Evolutionary conservation across 2,329 filamentous ascomycete species (phyloP).

Genomic region (Nemania sp.): DNA sequence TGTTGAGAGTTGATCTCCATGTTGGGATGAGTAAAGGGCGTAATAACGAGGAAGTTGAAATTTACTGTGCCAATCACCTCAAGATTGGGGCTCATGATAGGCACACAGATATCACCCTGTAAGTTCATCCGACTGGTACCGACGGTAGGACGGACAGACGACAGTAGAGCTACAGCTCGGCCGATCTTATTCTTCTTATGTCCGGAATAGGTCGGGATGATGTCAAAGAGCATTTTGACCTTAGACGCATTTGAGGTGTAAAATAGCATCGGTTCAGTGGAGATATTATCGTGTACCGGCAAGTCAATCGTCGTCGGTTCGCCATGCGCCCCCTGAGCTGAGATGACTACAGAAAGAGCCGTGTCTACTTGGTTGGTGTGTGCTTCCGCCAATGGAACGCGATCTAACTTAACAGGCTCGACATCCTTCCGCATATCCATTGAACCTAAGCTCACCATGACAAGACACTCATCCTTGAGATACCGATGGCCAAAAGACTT

Average conservation of each 20-base stretch:
- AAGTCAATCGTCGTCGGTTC: conserved; percentile 92
- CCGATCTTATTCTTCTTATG: conserved; percentile 90
- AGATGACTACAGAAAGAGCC: conserved; percentile 89
- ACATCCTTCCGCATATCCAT: conserved; percentile 91
- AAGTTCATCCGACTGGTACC: conserved; percentile 90
- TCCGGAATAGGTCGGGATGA: conserved; percentile 94
- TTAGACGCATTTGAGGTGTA: conserved; percentile 80
- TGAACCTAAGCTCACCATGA: conserved; percentile 91
- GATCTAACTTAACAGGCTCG: conserved; percentile 86
- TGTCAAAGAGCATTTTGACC: conserved; percentile 92
- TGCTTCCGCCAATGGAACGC: conserved; percentile 86
- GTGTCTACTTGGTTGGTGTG: conserved; percentile 96
- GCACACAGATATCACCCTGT: conserved; percentile 91
- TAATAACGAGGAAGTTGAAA: conserved; percentile 97
- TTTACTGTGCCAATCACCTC: conserved; percentile 95
- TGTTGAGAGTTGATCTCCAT: conserved; percentile 91
- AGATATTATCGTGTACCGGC: conserved; percentile 92
- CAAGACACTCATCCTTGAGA: conserved; percentile 86
- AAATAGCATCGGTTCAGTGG: conserved; percentile 93
- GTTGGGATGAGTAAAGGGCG: conserved; percentile 91
- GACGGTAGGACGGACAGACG: conserved; percentile 83
- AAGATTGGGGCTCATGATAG: conserved; percentile 84
- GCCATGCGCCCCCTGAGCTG: conserved; percentile 84
- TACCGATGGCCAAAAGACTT: conserved; percentile 98
- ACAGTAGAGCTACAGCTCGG: conserved; percentile 87